These are phyloP conservation scores for Dendrocalamus latiflorus DNA, from an alignment of 202 grass and related monocot species.

Conservation along the genomic window DNA sequence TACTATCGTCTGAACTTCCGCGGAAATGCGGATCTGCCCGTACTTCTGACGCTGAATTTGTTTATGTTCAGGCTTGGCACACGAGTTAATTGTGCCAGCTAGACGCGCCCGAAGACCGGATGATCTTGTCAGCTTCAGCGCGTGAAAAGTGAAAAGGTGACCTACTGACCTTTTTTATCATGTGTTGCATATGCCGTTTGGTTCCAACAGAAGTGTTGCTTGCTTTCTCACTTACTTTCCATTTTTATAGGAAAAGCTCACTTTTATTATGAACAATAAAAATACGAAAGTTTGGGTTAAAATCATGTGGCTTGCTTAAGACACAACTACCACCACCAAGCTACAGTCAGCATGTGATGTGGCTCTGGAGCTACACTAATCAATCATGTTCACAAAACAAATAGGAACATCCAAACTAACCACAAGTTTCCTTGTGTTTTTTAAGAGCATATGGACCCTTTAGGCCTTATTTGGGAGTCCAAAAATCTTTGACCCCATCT, in stretches of 20 bases:
- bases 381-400: too few species aligned
- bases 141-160: neutral
- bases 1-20: neutral
- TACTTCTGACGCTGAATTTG: neutral
- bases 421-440: too few species aligned
- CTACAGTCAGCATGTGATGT: too few species aligned
- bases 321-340: too few species aligned
- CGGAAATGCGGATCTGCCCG: neutral
- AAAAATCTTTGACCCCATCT: too few species aligned
- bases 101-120: too few species aligned
- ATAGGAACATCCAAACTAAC: too few species aligned
- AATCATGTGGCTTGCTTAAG: too few species aligned
- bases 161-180: neutral
- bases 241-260: neutral
- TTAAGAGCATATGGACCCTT: too few species aligned
- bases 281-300: neutral
- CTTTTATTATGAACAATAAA: neutral
- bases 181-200: neutral
- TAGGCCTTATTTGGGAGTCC: too few species aligned
- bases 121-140: neutral
- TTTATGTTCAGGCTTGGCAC: neutral
- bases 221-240: neutral
- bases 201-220: neutral
- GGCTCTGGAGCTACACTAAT: too few species aligned
- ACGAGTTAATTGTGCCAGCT: too few species aligned